Evolutionary conservation across 495 filamentous ascomycete genomes (phyloP).

Genomic region (Xylona heveae): DNA sequence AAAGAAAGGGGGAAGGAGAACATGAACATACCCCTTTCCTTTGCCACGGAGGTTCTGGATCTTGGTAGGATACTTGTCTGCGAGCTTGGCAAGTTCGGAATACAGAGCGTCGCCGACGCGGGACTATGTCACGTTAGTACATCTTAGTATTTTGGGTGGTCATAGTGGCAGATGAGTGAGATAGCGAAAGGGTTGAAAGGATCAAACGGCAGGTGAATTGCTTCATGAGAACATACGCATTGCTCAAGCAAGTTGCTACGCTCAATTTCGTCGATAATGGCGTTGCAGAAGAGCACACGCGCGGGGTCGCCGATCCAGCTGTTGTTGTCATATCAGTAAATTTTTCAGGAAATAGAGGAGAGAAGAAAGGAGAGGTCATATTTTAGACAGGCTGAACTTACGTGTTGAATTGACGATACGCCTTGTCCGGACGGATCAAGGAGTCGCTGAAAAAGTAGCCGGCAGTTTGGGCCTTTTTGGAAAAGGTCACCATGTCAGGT

Average conservation of each 20-base stretch:
- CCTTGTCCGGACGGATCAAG: neutral
- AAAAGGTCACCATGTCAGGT: neutral
- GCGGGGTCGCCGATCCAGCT: neutral
- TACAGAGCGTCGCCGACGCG: neutral
- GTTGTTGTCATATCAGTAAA: neutral
- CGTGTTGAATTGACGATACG: neutral
- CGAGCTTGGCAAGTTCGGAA: neutral
- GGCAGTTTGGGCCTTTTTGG: neutral
- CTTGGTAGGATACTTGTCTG: neutral
- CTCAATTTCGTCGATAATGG: neutral
- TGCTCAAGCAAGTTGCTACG: neutral
- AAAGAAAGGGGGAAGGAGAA: too few relatives aligned
- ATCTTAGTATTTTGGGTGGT: too few relatives aligned
- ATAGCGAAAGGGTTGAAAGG: too few relatives aligned
- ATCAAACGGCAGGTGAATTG: too few relatives aligned
- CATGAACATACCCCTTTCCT: too few relatives aligned
- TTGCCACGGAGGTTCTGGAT: neutral
- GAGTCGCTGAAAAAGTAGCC: neutral
- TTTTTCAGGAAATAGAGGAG: neutral
- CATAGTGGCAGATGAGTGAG: too few relatives aligned
- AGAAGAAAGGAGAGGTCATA: too few relatives aligned
- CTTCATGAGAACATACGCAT: too few relatives aligned
- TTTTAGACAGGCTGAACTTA: too few relatives aligned
- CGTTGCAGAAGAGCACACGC: neutral
- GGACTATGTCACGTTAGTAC: too few relatives aligned